Base-by-base conservation (phyloP, 2,329 filamentous ascomycete species). In the Trichoderma pleuroti region DNA sequence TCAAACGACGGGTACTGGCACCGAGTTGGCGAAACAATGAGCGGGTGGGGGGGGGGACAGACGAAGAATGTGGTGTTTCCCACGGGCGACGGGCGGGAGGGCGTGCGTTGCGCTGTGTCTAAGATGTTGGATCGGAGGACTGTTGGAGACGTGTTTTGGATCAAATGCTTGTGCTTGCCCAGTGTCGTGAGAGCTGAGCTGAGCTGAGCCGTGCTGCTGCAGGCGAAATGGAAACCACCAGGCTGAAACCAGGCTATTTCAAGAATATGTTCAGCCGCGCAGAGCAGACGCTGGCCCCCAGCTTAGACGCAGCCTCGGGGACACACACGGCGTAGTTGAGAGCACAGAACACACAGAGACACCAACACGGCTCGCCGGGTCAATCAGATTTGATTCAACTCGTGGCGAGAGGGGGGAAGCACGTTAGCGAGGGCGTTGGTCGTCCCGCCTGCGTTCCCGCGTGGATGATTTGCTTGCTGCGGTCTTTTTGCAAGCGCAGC, bases 241-340 rank as follows among this genome's bases (percentile, higher is more conserved):
- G 65, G 54, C 65, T 68, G 65, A 42, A 57, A 68, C 65, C 56
- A 60, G 54, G 54, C 56, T 34, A 49, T 34, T 60, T 61, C 21
- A 39, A 66, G 32, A 28, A 60, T 26, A 28, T 24, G 56, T 32
- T 68, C 66, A 68, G 66, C 66, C 66, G 66, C 36, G 66, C 66
- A 68, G 56, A 61, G 65, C 54, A 68, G 54, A 60, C n/a, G 65
- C 65, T 21, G 66, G 66, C 56, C 66, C 56, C 56, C 28, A 61
- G 60, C 28, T 60, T 68, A 57, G 66, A 68, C 66, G 49, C 66
- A 68, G 66, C 56, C 66, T 61, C 39, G 56, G 39, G 12, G 56
- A 68, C 39, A 24, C 66, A 68, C 54, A 59, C 54, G n/a, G 32
- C n/a, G 34, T 21, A 54, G 30, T 24, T 30, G 26, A 32, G 32